Evolutionary conservation across 1,139 yeast species (phyloP).

Genomic region (Insectozyma bohioensis): DNA sequence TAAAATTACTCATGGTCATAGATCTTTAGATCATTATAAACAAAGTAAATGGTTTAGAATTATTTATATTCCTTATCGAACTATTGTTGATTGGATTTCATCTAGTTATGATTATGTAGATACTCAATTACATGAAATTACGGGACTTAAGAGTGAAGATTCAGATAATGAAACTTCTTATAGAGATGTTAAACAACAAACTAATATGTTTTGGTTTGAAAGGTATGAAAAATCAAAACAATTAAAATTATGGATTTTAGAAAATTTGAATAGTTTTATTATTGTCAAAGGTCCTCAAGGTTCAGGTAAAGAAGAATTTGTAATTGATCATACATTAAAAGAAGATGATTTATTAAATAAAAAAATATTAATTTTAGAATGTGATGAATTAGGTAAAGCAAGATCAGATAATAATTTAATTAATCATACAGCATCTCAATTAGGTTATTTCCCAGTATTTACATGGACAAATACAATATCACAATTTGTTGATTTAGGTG

Average conservation of each 20-base stretch:
- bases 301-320: conserved; percentile 83
- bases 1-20: conserved; percentile 53
- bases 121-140: conserved; percentile 19
- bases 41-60: conserved; percentile 30
- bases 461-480: conserved; percentile 88
- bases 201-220: conserved; percentile 65
- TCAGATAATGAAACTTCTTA: conserved; percentile 6
- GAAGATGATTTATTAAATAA: conserved; percentile 42
- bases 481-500: conserved; percentile 77
- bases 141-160: conserved; percentile 16
- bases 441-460: conserved; percentile 92
- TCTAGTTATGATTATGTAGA: conserved; percentile 31
- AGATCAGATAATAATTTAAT: conserved; percentile 72
- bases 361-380: conserved; percentile 71
- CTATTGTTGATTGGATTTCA: conserved; percentile 25
- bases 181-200: conserved; percentile 15
- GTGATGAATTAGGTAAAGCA: conserved; percentile 71
- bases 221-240: conserved; percentile 67
- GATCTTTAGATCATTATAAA: conserved; percentile 29
- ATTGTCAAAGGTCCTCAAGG: conserved; percentile 93
- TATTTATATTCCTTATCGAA: conserved; percentile 27
- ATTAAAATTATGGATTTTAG: conserved; percentile 75
- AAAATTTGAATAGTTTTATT: conserved; percentile 78
- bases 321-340: conserved; percentile 64
- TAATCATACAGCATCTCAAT: conserved; percentile 64